Conservation (phyloP, 2,329 filamentous ascomycete genomes). For the Paecilomyces sp. region DNA sequence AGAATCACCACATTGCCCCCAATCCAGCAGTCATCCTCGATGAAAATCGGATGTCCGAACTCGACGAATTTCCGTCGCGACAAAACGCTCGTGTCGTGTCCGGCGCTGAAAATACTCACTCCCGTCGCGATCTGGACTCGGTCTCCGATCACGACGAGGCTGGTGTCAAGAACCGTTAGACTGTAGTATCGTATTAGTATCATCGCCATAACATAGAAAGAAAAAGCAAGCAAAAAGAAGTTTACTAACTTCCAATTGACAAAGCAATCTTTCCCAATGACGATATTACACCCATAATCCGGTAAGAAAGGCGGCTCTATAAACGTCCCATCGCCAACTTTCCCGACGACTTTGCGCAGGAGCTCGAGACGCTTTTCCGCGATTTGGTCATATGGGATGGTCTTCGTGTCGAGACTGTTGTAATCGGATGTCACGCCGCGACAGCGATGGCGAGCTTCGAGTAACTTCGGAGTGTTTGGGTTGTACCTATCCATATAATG, state of each 20-base stretch:
- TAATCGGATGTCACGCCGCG: neutral
- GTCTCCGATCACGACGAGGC: slow-evolving; percentile 47
- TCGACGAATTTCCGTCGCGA: slow-evolving; percentile 44
- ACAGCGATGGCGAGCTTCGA: neutral
- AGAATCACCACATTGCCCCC: slow-evolving; percentile 41
- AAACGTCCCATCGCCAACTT: slow-evolving; percentile 12
- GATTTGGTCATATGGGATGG: slow-evolving; percentile 15
- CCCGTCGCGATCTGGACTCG: slow-evolving; percentile 48
- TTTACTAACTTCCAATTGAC: slow-evolving; percentile 17
- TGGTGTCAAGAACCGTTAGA: slow-evolving; percentile 48
- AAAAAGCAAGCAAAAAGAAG: no score
- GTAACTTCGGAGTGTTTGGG: neutral
- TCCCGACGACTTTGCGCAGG: slow-evolving; percentile 19
- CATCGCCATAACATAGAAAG: no score
- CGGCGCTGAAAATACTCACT: slow-evolving; percentile 47
- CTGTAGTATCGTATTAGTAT: slow-evolving; percentile 38
- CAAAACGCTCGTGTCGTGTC: slow-evolving; percentile 46
- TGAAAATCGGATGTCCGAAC: slow-evolving; percentile 41
- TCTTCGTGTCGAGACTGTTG: neutral
- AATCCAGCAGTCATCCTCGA: slow-evolving; percentile 46
- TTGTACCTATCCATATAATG: neutral
- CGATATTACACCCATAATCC: slow-evolving; percentile 27
- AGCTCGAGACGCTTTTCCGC: slow-evolving; percentile 16
- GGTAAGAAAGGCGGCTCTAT: slow-evolving; percentile 24
- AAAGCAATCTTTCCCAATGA: slow-evolving; percentile 23